Evolutionary conservation across 2,329 filamentous ascomycete species (phyloP), one percentile per base, ranked within the genome.

Genomic region (Mariannaea sp.): DNA sequence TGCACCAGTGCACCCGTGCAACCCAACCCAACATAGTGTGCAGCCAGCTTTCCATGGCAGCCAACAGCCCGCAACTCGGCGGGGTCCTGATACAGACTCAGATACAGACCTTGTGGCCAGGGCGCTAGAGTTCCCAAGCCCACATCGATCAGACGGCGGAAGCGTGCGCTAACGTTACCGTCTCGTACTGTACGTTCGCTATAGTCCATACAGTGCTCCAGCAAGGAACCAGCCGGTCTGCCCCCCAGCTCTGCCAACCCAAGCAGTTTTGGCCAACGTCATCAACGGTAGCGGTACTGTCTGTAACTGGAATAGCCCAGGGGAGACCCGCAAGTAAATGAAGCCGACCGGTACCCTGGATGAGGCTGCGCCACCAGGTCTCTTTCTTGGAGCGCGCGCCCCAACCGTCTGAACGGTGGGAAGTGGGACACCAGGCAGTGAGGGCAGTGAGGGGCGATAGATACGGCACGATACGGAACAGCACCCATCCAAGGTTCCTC

Each of bases 281-380:
- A 49, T 42, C 45, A 26, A 49, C 46, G 46, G 46, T 49, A 33
- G 24, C 46, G 38, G 46, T 49, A 49, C 46, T 49, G 46, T 42
- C 46, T 22, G 38, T 16, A 42, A n/a, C 20, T 9, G 46, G 46
- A 5, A 42, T 49, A 42, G 46, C 38, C 14, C 29, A 49, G 39
- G 36, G 35, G 27, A 27, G 33, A 14, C 20, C 46, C 46, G 30
- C 46, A 8, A 5, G n/a, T 8, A 9, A 49, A 35, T 27, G 46
- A 38, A 29, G 19, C 38, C 29, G 46, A 40, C 38, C 22, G 27
- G 41, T 49, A 49, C 14, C 46, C 46, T 33, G 29, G 17, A 5
- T 16, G 7, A 12, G 35, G 3, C 20, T 22, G 27, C n/a, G n/a
- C n/a, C n/a, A n/a, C 24, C 46, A 49, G 38, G 46, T 38, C 46